Conservation (phyloP, 2,329 filamentous ascomycete species). For the Esteya vermicola region DNA sequence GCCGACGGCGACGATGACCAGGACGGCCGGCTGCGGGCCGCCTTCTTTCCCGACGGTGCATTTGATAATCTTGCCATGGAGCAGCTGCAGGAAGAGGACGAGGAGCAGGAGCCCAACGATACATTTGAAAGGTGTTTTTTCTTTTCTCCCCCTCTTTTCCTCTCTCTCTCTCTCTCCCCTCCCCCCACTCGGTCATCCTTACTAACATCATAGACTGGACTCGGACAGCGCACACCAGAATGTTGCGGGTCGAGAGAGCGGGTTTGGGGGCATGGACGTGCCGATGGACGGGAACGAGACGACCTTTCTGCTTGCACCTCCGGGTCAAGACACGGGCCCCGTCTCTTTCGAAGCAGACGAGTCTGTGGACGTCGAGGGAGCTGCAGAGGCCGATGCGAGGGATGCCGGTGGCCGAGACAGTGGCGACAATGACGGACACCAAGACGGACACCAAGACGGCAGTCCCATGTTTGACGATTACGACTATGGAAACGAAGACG, state of each 20-base stretch:
- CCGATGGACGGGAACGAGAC: slow-evolving; percentile 34
- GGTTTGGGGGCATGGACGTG: slow-evolving; percentile 32
- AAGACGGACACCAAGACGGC: background rate
- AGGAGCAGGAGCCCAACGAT: too few species aligned
- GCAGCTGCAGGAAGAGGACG: slow-evolving; percentile 23
- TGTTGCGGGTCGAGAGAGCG: slow-evolving; percentile 27
- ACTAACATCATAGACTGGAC: too few species aligned
- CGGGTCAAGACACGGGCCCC: slow-evolving; percentile 10
- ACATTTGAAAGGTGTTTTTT: slow-evolving; percentile 27
- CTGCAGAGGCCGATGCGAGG: background rate
- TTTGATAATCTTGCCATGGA: slow-evolving; percentile 27
- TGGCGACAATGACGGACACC: background rate
- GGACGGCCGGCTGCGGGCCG: slow-evolving; percentile 30
- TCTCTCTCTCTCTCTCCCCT: too few species aligned
- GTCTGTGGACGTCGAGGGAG: background rate
- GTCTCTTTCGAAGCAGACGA: background rate
- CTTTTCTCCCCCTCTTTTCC: background rate
- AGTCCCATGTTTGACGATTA: slow-evolving; percentile 1
- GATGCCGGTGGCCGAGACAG: background rate
- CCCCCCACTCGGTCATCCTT: too few species aligned
- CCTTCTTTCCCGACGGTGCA: slow-evolving; percentile 34
- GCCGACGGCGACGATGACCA: slow-evolving; percentile 18
- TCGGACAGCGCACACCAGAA: slow-evolving; percentile 26
- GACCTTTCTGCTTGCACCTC: slow-evolving; percentile 23
- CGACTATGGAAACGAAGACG: slow-evolving; percentile 1